phyloP scores from a whole-genome alignment of 1,284 basidiomycete genomes.

The Earliella scabrosa region DNA sequence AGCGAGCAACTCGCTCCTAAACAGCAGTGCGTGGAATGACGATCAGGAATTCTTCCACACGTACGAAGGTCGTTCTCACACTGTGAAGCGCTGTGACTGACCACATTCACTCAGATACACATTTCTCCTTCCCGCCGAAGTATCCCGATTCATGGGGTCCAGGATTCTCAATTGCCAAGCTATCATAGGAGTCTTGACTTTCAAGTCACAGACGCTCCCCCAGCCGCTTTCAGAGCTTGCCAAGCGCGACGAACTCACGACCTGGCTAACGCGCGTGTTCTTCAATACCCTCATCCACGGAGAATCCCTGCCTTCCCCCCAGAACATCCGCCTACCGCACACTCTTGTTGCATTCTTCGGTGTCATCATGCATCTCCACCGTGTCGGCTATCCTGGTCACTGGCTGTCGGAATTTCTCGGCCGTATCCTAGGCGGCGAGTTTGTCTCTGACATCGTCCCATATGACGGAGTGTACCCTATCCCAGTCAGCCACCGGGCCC shows the following conservation, averaged over 20 bases:
- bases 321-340: conserved; percentile 41
- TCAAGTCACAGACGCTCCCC: conserved; percentile 27
- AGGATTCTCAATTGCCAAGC: conserved; percentile 23
- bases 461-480: conserved; percentile 35
- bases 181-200: conserved; percentile 26
- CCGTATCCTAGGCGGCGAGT: conserved; percentile 31
- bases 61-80: no score
- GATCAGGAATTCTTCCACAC: conserved; percentile 36
- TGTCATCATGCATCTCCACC: conserved; percentile 40
- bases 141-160: conserved; percentile 36
- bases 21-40: conserved; percentile 30
- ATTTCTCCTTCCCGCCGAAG: conserved; percentile 30
- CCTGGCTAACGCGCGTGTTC: conserved; percentile 45
- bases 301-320: conserved; percentile 27
- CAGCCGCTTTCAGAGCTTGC: conserved; percentile 35
- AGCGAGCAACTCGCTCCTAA: conserved; percentile 36
- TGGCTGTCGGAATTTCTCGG: conserved; percentile 41
- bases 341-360: conserved; percentile 40
- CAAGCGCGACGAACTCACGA: conserved; percentile 35
- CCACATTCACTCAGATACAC: conserved; percentile 34
- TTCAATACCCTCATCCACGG: conserved; percentile 40
- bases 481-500: conserved; percentile 33
- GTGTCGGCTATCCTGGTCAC: conserved; percentile 39
- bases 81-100: no score
- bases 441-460: conserved; percentile 33